Conservation (phyloP, 208 protist species). For the Trichomonas vaginalis region DNA sequence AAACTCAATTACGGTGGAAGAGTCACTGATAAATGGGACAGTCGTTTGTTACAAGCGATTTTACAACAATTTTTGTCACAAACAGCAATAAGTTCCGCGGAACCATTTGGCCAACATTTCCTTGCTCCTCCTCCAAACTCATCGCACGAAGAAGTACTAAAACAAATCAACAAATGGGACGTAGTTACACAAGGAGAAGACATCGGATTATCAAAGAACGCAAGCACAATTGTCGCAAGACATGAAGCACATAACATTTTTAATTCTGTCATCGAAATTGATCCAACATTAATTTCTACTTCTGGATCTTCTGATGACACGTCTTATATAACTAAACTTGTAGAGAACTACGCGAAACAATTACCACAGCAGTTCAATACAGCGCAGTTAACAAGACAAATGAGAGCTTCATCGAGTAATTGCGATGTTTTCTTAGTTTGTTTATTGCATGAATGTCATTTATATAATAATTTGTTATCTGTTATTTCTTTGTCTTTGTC, state of each 20-base stretch:
- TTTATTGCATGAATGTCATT: slow-evolving; percentile 61
- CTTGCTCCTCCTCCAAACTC: neutral
- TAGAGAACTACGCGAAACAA: neutral
- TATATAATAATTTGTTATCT: slow-evolving; percentile 63
- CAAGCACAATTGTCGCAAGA: neutral
- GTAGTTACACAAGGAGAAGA: neutral
- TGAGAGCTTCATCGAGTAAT: neutral
- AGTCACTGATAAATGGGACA: slow-evolving; percentile 92
- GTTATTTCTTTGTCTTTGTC: slow-evolving; percentile 64
- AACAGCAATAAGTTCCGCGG: neutral
- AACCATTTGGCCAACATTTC: neutral
- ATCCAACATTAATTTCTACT: neutral
- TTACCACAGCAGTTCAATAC: neutral
- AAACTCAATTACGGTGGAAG: slow-evolving; percentile 98
- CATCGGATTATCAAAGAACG: neutral
- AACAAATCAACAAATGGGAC: neutral
- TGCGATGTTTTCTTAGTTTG: slow-evolving; percentile 60
- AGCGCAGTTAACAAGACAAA: neutral
- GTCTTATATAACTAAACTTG: neutral
- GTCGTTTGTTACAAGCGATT: slow-evolving; percentile 79
- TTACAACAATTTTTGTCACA: slow-evolving; percentile 36
- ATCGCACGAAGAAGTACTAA: neutral
- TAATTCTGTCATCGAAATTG: neutral
- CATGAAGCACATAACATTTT: neutral
- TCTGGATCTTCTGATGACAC: neutral